Base-by-base conservation (phyloP, 441 rosid species). In the Pelargonium cotyledonis region DNA sequence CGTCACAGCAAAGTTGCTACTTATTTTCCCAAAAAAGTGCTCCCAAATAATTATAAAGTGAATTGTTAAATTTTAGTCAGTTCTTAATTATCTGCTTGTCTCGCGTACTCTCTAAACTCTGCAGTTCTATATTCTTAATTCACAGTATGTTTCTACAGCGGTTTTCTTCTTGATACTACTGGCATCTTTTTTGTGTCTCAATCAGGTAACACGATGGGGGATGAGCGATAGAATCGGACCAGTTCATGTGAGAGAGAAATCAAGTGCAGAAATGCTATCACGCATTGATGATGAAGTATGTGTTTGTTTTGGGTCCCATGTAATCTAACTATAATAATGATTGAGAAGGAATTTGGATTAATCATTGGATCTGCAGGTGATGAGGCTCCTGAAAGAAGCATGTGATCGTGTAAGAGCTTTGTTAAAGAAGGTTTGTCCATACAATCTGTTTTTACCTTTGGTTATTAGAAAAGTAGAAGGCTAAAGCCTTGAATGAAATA, bases 181-280 rank as follows among this genome's bases (percentile, higher is more conserved):
- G 38, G 63, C 26, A 11, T 26, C 51, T 72, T 29, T 49, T 35
- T 41, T 69, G 55, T 12, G 21, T 18, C 18, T 55, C 3, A 15
- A 55, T 55, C 61, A 91, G 99, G 96, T 92, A 63, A 92, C 99
- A 63, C 88, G 69, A 65, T 95, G 99, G 71, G 99, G 99, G 68
- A 95, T 95, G 99, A 90, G 99, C 61, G 93, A 91, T 53, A 87
- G 83, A 62, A 83, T 91, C 67, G 97, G 99, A 73, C 99, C 98
- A 3, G 86, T 95, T 77, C 94, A 95, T 83, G 79, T 90, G 76
- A 95, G 87, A 84, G 99, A 95, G 74, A 87, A 91, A 43, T 89
- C 98, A 60, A 90, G 99, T 77, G 84, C 96, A 80, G 99, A 95
- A 68, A 85, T 95, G 98, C 98, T 89, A 65, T 92, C 99, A 67